These are phyloP conservation scores for Starmera caribaea DNA, from an alignment of 805 yeast genomes.

Conservation along the genomic window DNA sequence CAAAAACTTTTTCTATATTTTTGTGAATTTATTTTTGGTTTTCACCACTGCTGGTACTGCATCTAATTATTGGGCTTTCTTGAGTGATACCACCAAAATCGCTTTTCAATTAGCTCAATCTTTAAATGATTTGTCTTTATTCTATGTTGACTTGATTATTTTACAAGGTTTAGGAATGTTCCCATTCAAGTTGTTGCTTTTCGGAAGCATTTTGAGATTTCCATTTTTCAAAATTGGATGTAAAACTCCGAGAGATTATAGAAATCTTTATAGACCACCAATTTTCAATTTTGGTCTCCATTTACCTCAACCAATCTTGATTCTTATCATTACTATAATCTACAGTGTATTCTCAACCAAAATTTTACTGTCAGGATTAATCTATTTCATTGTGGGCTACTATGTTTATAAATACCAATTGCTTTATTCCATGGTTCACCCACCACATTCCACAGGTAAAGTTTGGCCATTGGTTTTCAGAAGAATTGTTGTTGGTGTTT, in stretches of 20 bases:
- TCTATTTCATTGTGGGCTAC: conserved; percentile 78
- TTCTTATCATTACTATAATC: conserved; percentile 73
- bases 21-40: conserved; percentile 86
- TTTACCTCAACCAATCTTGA: conserved; percentile 84
- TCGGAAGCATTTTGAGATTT: conserved; percentile 70
- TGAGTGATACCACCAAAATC: conserved; percentile 82
- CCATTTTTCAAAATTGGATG: conserved; percentile 57
- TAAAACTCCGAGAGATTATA: conserved; percentile 76
- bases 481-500: conserved; percentile 69
- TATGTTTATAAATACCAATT: conserved; percentile 87
- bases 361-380: conserved; percentile 73
- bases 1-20: conserved; percentile 89
- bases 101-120: conserved; percentile 84
- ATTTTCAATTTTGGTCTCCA: conserved; percentile 84
- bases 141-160: conserved; percentile 81
- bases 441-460: conserved; percentile 94
- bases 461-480: conserved; percentile 91
- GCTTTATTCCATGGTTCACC: conserved; percentile 84
- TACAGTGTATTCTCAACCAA: conserved; percentile 88
- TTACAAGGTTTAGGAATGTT: conserved; percentile 82
- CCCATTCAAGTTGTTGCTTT: conserved; percentile 75
- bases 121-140: conserved; percentile 66
- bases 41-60: conserved; percentile 94
- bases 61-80: conserved; percentile 64
- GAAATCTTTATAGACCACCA: conserved; percentile 77